Conservation (phyloP, 1,284 basidiomycete species). For the Termitomyces sp. region DNA sequence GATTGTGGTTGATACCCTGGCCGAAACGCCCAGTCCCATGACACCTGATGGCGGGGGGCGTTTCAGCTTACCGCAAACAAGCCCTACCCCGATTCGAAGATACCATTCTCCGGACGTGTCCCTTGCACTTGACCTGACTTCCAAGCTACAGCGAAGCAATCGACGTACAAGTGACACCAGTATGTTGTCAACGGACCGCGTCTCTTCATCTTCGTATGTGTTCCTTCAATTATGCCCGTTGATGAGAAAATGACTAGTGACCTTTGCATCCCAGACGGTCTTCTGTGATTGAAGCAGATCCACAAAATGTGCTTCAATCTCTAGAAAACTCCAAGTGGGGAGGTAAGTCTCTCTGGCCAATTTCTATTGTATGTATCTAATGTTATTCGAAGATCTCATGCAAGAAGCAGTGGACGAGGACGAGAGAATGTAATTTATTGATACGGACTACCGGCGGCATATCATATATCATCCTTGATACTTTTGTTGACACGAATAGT, state of each 20-base stretch:
- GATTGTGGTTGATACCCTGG: constrained; percentile 57
- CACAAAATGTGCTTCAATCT: constrained; percentile 48
- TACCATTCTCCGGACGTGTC: constrained; percentile 44
- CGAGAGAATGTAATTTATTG: constrained; percentile 19
- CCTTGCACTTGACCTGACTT: constrained; percentile 37
- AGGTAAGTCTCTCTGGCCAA: constrained; percentile 36
- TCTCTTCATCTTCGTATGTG: constrained; percentile 42
- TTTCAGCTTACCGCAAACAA: constrained; percentile 34
- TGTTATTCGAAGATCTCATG: constrained; percentile 43
- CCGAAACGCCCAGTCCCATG: constrained; percentile 40
- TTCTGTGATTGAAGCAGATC: constrained; percentile 47
- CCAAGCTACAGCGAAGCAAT: constrained; percentile 48
- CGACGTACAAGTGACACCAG: constrained; percentile 55
- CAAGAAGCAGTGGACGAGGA: constrained; percentile 52
- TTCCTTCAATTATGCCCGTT: not conserved
- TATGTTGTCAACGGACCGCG: constrained; percentile 53
- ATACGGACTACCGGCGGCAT: constrained; percentile 7
- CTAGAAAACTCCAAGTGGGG: constrained; percentile 69
- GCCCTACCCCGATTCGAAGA: constrained; percentile 34
- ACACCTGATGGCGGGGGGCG: constrained; percentile 57
- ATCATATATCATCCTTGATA: constrained; percentile 11
- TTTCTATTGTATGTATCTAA: not conserved
- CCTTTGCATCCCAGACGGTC: constrained; percentile 31
- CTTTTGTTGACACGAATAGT: constrained; percentile 8
- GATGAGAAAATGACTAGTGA: constrained; percentile 3